A percentile compares a stretch with the other conserved stretches of the same genome.
Evolutionary conservation across 2,329 filamentous ascomycete species (phyloP).

Genomic region (Aspergillus hiratsukae): DNA sequence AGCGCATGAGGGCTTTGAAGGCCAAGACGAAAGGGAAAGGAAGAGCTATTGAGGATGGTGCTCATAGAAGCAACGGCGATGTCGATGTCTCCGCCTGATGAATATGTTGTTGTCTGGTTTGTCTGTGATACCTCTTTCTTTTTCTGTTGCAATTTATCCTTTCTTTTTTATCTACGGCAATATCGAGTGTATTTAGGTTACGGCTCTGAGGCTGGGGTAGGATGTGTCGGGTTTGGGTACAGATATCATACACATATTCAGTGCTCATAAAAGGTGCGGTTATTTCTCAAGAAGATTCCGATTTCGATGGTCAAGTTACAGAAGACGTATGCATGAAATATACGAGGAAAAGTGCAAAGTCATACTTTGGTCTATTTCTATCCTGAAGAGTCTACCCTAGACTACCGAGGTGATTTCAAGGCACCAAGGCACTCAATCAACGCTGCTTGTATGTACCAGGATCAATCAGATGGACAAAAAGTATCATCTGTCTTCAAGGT

Average conservation of each 20-base stretch:
- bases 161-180: neutral
- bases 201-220: neutral
- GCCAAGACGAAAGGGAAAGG: constrained; percentile 13
- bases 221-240: neutral
- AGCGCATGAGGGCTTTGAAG: constrained; percentile 29
- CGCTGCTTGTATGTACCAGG: neutral
- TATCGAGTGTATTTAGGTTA: neutral
- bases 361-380: neutral
- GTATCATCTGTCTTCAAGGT: constrained; percentile 4
- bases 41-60: constrained; percentile 6
- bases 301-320: neutral
- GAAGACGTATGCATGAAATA: neutral
- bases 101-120: neutral
- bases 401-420: neutral
- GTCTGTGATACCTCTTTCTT: neutral
- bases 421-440: neutral
- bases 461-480: neutral
- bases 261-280: neutral
- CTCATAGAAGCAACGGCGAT: constrained; percentile 5
- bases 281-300: neutral
- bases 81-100: constrained; percentile 20
- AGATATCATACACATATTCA: neutral
- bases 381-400: neutral
- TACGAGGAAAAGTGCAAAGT: neutral
- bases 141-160: neutral